Conservation (phyloP, 2,329 filamentous ascomycete species). For the Magnaporthiopsis rhizophila region DNA sequence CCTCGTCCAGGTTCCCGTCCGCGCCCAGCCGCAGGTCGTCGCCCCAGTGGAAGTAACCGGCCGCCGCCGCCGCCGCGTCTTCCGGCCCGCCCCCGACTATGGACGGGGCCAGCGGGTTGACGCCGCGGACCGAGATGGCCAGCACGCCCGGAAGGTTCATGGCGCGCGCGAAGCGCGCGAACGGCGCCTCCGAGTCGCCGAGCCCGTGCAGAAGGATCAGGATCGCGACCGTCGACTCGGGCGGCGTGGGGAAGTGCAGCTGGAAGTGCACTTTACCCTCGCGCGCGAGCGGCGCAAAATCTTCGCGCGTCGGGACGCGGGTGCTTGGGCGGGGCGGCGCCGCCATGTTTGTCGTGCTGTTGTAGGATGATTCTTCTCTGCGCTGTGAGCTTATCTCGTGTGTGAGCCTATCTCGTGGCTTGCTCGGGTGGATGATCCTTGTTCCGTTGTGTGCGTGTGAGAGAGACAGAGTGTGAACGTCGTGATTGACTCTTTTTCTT, state of each 20-base stretch:
- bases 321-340: constrained; percentile 1
- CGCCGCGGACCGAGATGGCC: constrained; percentile 66
- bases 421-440: too few relatives aligned
- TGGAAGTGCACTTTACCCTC: constrained; percentile 29
- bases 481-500: too few relatives aligned
- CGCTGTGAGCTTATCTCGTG: background rate
- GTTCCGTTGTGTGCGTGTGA: too few relatives aligned
- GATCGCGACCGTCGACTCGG: constrained; percentile 62
- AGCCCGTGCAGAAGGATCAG: constrained; percentile 75
- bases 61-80: constrained; percentile 11
- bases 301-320: constrained; percentile 40
- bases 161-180: constrained; percentile 59
- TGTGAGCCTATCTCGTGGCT: background rate
- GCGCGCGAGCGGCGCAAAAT: constrained; percentile 37
- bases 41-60: constrained; percentile 53
- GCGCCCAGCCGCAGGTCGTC: constrained; percentile 53
- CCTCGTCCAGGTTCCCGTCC: constrained; percentile 45
- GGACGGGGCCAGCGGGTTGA: constrained; percentile 59
- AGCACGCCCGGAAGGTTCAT: constrained; percentile 70
- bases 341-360: background rate
- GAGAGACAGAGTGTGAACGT: too few relatives aligned
- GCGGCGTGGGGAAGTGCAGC: constrained; percentile 41
- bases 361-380: background rate
- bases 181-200: constrained; percentile 65
- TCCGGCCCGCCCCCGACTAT: constrained; percentile 31